Evolutionary conservation across 345 rosid genomes (phyloP).

Genomic region (Eucalyptus marginata): DNA sequence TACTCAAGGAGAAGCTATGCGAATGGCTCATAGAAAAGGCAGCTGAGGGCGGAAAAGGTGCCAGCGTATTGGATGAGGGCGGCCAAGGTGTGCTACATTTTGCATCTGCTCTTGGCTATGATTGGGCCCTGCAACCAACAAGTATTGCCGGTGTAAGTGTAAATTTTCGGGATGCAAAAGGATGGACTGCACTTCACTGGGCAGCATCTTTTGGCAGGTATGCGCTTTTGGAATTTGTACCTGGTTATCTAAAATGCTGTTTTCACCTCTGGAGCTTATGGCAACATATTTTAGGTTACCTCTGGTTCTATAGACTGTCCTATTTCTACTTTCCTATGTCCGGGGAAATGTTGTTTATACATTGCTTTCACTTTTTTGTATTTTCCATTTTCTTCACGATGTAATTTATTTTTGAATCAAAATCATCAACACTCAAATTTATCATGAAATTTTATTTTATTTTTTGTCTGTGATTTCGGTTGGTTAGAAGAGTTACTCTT

Average conservation of each 20-base stretch:
- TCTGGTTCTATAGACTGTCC: not conserved
- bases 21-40: conserved; percentile 71
- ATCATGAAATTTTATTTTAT: not conserved
- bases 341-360: not conserved
- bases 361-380: not conserved
- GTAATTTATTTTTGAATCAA: not conserved
- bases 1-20: conserved; percentile 65
- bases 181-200: conserved; percentile 99
- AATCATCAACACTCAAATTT: not conserved
- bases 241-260: not conserved
- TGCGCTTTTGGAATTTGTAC: not conserved
- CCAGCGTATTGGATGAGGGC: conserved; percentile 63
- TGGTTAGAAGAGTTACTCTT: not conserved
- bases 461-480: not conserved
- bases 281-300: not conserved
- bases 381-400: not conserved
- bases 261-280: not conserved
- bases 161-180: conserved; percentile 84
- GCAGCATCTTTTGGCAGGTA: conserved; percentile 94
- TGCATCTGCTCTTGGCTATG: conserved; percentile 94
- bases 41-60: conserved; percentile 85
- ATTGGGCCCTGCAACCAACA: conserved; percentile 91
- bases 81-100: conserved; percentile 94
- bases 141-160: conserved; percentile 70
- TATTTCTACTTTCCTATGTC: not conserved